Base-by-base conservation (phyloP, 1,284 basidiomycete species). In the Tilletia caries region DNA sequence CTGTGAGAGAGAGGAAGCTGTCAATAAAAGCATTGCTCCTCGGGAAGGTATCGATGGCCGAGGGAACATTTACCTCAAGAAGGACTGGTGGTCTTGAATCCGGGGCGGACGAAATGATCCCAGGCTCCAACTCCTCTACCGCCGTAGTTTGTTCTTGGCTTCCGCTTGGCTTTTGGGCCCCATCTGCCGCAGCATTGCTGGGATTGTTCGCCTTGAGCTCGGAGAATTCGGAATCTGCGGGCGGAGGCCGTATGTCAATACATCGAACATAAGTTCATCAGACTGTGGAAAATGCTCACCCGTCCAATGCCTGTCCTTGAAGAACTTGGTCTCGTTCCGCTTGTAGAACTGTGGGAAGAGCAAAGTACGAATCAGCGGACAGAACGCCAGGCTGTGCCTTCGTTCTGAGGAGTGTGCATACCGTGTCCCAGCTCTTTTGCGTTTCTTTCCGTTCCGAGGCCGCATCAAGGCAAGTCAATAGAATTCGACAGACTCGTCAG, bases 231-330 rank as follows among this genome's bases (percentile, higher is more conserved):
- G 54, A 29, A 27, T 60, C 54, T 60, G 54, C 4, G 25, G 13
- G 5, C 25, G 20, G 2, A 4, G 34, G 43, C 29, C 8, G 48
- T 23, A 41, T 6, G 48, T 27, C 48, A 50, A 20, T 12, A 41
- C 48, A 50, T 27, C 10, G n/a, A n/a, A 23, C 8, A 12, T 27
- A 50, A 27, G 8, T 50, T 8, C 10, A 20, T 8, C 48, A 27
- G 48, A 8, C 43, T 20, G 20, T 15, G 10, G 1, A 50, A 23
- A 20, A 20, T 8, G 20, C 54, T 25, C 32, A 60, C 73, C 68
- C 0, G 80, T 83, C 84, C 84, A 85, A 66, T 84, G 81, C 2
- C 84, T 75, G 50, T 84, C 78, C 67, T 84, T 84, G 77, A 84
- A 85, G 68, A 85, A 85, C 18, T 71, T 72, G 43, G 46, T 60